Conservation (phyloP, 2,329 filamentous ascomycete genomes). For the Eutypa lata region DNA sequence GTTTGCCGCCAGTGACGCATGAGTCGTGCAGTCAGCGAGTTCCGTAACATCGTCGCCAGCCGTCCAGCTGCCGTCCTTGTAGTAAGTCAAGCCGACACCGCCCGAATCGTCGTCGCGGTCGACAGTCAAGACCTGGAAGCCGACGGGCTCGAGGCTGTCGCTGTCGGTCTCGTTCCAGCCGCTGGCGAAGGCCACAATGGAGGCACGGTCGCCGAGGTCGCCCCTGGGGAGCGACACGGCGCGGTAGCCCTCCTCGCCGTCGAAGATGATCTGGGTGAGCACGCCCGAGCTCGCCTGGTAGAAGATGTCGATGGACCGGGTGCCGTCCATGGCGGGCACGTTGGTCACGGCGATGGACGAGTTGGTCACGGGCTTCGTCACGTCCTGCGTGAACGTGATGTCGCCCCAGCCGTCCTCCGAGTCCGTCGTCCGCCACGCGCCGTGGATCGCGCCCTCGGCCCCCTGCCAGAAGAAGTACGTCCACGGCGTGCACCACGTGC, state of each 20-base stretch:
- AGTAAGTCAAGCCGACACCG: background rate
- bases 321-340: background rate
- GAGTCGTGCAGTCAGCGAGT: background rate
- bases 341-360: background rate
- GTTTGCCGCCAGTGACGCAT: background rate
- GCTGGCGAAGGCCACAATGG: background rate
- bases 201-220: background rate
- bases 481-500: background rate
- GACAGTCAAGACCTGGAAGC: background rate
- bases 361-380: background rate
- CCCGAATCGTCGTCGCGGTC: background rate
- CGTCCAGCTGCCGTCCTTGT: background rate
- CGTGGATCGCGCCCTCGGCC: background rate
- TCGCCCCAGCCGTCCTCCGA: background rate
- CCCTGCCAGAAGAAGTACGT: slow-evolving; percentile 1
- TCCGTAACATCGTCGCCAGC: background rate
- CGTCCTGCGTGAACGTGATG: background rate
- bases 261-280: background rate
- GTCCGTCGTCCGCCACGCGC: background rate
- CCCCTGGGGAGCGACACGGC: background rate
- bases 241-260: background rate
- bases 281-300: background rate
- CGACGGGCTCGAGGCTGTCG: background rate
- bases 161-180: background rate
- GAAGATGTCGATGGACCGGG: background rate